phyloP scores from a whole-genome alignment of 1,284 basidiomycete species.

The Ustilago lituana region DNA sequence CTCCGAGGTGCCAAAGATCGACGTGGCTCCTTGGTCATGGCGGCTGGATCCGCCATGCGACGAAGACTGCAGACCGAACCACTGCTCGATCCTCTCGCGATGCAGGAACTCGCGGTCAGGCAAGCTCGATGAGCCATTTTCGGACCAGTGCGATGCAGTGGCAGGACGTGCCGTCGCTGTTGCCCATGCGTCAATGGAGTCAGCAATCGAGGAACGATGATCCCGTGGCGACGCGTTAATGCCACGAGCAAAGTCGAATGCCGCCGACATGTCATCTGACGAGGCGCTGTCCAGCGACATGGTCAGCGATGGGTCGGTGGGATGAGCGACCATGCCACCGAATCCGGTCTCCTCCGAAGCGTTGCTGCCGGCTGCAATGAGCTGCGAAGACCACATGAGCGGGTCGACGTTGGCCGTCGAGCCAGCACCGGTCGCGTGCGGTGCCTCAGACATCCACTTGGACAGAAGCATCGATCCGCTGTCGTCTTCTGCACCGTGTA shows the following conservation, averaged over 20 bases:
- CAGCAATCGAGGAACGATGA: constrained; percentile 38
- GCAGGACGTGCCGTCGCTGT: constrained; percentile 24
- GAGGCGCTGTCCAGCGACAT: constrained; percentile 45
- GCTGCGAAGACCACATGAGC: constrained; percentile 42
- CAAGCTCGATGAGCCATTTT: constrained; percentile 31
- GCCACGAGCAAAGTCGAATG: constrained; percentile 42
- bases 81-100: constrained; percentile 36
- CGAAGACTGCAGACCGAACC: constrained; percentile 36
- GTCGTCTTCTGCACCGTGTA: constrained; percentile 19
- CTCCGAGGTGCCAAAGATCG: constrained; percentile 34
- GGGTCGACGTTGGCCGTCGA: constrained; percentile 25
- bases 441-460: constrained; percentile 34
- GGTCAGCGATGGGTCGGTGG: constrained; percentile 39
- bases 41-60: constrained; percentile 10
- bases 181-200: constrained; percentile 41
- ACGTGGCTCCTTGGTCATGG: constrained; percentile 1
- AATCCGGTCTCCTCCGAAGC: constrained; percentile 19
- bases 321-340: constrained; percentile 19
- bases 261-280: constrained; percentile 46
- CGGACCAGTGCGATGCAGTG: constrained; percentile 43
- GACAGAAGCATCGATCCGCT: constrained; percentile 27
- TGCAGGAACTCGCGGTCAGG: constrained; percentile 33
- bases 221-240: constrained; percentile 33
- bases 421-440: constrained; percentile 4
- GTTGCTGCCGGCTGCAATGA: constrained; percentile 15